Percentiles rank a stretch among this genome's conserved stretches.
Conservation (phyloP, 768 basidiomycete species). For the Rhizopogon vulgaris region DNA sequence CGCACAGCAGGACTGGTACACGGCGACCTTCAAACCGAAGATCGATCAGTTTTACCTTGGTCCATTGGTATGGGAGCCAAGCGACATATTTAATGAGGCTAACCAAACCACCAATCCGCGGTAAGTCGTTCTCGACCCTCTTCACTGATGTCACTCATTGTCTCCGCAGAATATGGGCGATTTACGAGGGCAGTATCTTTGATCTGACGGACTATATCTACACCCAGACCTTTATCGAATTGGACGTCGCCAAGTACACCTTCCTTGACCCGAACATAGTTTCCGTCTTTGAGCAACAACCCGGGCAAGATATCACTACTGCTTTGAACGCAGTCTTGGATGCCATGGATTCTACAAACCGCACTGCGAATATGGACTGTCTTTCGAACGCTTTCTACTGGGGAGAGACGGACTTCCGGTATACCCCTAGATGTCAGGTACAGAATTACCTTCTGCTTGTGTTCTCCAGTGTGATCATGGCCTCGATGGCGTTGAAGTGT, state of each 20-base stretch:
- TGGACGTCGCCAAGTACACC: constrained; percentile 35
- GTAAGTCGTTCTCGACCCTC: constrained; percentile 12
- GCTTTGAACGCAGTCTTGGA: constrained; percentile 40
- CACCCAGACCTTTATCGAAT: constrained; percentile 41
- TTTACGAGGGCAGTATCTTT: constrained; percentile 53
- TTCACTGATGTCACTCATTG: constrained; percentile 8
- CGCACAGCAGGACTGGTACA: constrained; percentile 47
- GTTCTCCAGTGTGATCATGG: constrained; percentile 48
- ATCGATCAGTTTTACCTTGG: constrained; percentile 57
- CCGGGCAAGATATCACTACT: constrained; percentile 57
- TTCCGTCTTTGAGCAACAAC: constrained; percentile 47
- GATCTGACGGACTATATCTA: constrained; percentile 66
- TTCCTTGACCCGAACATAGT: constrained; percentile 50
- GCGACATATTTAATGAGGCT: constrained; percentile 31
- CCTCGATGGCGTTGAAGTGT: constrained; percentile 57
- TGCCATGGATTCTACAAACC: constrained; percentile 31
- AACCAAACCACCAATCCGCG: constrained; percentile 29
- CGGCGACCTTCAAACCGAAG: constrained; percentile 44
- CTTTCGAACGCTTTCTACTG: constrained; percentile 55
- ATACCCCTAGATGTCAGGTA: constrained; percentile 48
- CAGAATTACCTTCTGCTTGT: constrained; percentile 56
- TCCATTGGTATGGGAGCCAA: constrained; percentile 43
- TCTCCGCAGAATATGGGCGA: constrained; percentile 44
- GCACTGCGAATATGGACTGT: constrained; percentile 41
- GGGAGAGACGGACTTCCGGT: constrained; percentile 54